Base-by-base conservation (phyloP, 2,329 filamentous ascomycete species). In the Claviceps pazoutovae region DNA sequence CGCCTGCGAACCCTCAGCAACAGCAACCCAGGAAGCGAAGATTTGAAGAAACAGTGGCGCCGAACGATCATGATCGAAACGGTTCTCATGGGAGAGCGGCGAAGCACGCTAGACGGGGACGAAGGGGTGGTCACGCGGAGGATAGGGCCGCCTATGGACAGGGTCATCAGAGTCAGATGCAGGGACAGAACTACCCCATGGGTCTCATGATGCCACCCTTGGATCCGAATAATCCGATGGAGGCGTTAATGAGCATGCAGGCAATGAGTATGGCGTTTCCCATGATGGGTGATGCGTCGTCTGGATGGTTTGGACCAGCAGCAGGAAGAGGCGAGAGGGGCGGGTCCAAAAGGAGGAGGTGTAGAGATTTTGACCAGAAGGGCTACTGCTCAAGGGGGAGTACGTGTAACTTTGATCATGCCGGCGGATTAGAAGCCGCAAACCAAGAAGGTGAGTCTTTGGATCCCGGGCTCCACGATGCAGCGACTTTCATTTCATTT, bases 281-380 rank as follows among this genome's bases (percentile, higher is more conserved):
- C 3, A 58, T 56, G 3, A 66, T 78, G 58, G 66, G 71, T 60
- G 67, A 58, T 34, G 30, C 30, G 71, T 64, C 56, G 67, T 58
- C 57, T 56, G 13, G 59, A 45, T 41, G 52, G 38, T 44, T 51
- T 17, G 50, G 42, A 13, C 8, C 41, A 14, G 42, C 42, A 23
- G 47, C n/a, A 17, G 46, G 9, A 17, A 39, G 26, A 19, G 56
- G 59, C 26, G 55, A 54, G 16, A 58, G 57, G n/a, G 54, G 51
- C 14, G 51, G 62, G 61, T 41, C 71, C 67, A 56, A n/a, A 23
- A 47, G 38, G 19, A 48, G 30, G 52, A 73, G 79, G 53, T 90
- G 86, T 61, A 73, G 77, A 53, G 82, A 88, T 63, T 88, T 85
- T 59, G 83, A 88, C 53, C 78, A 70, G 1, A 86, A 86, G 58